phyloP scores from a whole-genome alignment of 1,284 basidiomycete genomes.

The Ceratobasidium sp. region DNA sequence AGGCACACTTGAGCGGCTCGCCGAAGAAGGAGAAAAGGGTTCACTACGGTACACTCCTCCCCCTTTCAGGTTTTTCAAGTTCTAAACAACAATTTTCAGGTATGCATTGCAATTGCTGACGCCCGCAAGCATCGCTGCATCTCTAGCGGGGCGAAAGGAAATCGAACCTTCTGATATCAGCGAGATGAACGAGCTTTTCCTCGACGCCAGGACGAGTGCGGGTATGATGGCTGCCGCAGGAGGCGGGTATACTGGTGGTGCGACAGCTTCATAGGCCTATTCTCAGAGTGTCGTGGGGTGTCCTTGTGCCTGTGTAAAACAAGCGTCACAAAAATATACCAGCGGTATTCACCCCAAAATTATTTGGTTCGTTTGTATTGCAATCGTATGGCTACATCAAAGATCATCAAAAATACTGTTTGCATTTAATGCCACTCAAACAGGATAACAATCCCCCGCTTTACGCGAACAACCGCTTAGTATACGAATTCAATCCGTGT shows the following conservation, averaged over 20 bases:
- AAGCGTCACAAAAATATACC: conserved; percentile 2
- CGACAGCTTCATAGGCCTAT: neutral
- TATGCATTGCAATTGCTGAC: conserved; percentile 93
- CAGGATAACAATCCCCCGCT: neutral
- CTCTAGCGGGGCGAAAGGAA: conserved; percentile 78
- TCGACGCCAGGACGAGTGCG: conserved; percentile 89
- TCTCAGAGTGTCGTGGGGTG: neutral
- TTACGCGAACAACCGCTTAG: conserved; percentile 69
- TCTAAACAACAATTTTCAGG: conserved; percentile 57
- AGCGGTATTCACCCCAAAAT: conserved; percentile 10
- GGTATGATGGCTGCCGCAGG: conserved; percentile 63
- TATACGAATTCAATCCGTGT: conserved; percentile 89
- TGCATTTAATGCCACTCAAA: conserved; percentile 14
- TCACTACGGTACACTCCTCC: conserved; percentile 74
- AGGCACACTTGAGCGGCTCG: conserved; percentile 83
- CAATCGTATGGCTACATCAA: conserved; percentile 32
- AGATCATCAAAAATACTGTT: conserved; percentile 20
- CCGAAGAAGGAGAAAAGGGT: conserved; percentile 83
- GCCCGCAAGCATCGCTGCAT: conserved; percentile 90
- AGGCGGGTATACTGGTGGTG: conserved; percentile 37
- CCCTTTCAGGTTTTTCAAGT: neutral
- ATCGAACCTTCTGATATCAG: conserved; percentile 88
- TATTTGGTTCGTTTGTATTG: neutral
- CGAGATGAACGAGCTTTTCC: conserved; percentile 93
- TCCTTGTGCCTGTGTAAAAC: neutral